A percentile compares a stretch with the other conserved stretches of the same genome.
Conservation (phyloP, 2,329 filamentous ascomycete species). For the Cladobotryum mycophilum region DNA sequence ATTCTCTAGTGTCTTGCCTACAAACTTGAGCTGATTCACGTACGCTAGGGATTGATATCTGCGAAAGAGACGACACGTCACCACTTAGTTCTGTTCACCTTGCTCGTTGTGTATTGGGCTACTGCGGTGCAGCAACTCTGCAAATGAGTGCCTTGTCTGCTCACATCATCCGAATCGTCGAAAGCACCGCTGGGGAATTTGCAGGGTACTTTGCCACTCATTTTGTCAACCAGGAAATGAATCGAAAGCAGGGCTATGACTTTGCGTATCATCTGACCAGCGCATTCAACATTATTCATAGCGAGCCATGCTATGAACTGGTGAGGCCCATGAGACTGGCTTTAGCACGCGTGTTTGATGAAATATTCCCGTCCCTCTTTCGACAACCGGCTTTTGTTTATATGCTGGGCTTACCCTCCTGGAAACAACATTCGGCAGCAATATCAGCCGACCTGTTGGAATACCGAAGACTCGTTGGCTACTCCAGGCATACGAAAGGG, state of each 20-base stretch:
- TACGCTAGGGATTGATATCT: slow-evolving; percentile 23
- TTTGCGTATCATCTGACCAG: slow-evolving; percentile 23
- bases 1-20: neutral
- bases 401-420: slow-evolving; percentile 19
- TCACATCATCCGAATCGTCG: slow-evolving; percentile 22
- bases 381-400: slow-evolving; percentile 18
- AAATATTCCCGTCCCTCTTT: slow-evolving; percentile 18
- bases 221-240: slow-evolving; percentile 13
- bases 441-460: slow-evolving; percentile 23
- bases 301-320: slow-evolving; percentile 16
- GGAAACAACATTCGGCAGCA: slow-evolving; percentile 19
- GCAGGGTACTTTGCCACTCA: slow-evolving; percentile 15
- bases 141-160: slow-evolving; percentile 22
- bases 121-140: slow-evolving; percentile 25
- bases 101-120: slow-evolving; percentile 27
- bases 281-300: slow-evolving; percentile 25
- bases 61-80: slow-evolving; percentile 17
- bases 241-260: slow-evolving; percentile 14
- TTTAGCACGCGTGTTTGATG: slow-evolving; percentile 25
- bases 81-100: slow-evolving; percentile 25
- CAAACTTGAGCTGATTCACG: neutral
- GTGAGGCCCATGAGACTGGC: slow-evolving; percentile 27
- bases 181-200: slow-evolving; percentile 20
- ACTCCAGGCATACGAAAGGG: slow-evolving; percentile 7
- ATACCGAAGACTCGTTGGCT: slow-evolving; percentile 16